Evolutionary conservation across 352 stramenopile species (phyloP).

Genomic region (Lagenidium giganteum): DNA sequence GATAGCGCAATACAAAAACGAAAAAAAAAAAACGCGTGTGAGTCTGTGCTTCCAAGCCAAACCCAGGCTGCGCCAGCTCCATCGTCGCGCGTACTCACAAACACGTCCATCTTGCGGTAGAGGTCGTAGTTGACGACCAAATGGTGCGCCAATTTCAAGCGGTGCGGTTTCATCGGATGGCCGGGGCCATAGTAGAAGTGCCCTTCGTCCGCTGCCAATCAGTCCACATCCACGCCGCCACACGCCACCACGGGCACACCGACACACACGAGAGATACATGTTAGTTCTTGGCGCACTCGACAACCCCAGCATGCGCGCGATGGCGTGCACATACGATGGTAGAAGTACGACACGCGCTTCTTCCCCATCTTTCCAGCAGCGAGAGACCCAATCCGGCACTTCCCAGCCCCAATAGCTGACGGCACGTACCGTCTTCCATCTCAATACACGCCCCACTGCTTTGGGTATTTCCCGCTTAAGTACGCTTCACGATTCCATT

Average conservation of each 20-base stretch:
- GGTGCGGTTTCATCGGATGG: conserved; percentile 98
- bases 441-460: too few relatives aligned
- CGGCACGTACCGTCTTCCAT: too few relatives aligned
- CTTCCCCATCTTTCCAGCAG: conserved; percentile 51
- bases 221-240: conserved; percentile 1
- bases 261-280: not conserved
- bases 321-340: conserved; percentile 53
- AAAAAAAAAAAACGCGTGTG: too few relatives aligned
- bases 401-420: too few relatives aligned
- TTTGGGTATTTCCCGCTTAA: too few relatives aligned
- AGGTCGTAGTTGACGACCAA: conserved; percentile 98
- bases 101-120: conserved; percentile 99
- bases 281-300: not conserved
- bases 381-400: too few relatives aligned
- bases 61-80: not conserved
- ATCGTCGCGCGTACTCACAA: conserved; percentile 45
- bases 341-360: conserved; percentile 87
- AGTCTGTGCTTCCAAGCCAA: not conserved
- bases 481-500: too few relatives aligned
- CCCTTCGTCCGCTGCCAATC: conserved; percentile 85
- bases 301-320: too few relatives aligned
- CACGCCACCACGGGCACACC: not conserved
- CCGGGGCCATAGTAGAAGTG: conserved; percentile 96
- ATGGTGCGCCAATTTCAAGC: conserved; percentile 98
- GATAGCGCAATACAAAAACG: conserved; percentile 1